Conservation (phyloP, 164 flowering plant species). For the Echeveria elegans region DNA sequence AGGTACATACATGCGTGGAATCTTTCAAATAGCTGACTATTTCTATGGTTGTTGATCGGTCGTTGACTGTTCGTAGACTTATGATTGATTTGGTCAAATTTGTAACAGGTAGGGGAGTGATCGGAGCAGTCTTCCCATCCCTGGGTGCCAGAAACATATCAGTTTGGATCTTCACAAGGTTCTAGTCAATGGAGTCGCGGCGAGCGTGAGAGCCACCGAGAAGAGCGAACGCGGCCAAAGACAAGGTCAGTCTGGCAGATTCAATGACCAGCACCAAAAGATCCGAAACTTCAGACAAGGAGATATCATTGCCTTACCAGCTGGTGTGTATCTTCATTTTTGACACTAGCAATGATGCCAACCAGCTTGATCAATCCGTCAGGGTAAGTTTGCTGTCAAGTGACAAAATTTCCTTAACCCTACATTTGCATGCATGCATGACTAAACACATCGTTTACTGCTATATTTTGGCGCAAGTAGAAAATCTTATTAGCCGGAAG, state of each 20-base stretch:
- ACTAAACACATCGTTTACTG: too few relatives aligned
- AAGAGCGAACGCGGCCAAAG: too few relatives aligned
- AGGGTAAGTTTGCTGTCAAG: slow-evolving; percentile 23
- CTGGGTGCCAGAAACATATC: slow-evolving; percentile 65
- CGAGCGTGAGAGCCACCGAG: neutral
- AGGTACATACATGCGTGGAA: slow-evolving; percentile 18
- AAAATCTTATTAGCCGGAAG: slow-evolving; percentile 35
- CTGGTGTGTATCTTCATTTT: slow-evolving; percentile 41
- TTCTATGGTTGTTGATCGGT: neutral
- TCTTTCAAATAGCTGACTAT: neutral
- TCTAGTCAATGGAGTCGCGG: neutral
- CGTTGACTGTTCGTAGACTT: neutral
- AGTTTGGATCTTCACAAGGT: slow-evolving; percentile 14
- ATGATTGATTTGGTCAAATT: neutral
- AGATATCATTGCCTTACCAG: slow-evolving; percentile 47
- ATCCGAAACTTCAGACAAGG: slow-evolving; percentile 35
- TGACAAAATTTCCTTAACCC: too few relatives aligned
- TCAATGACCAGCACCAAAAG: slow-evolving; percentile 54
- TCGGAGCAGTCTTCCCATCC: slow-evolving; percentile 27
- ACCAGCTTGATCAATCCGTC: slow-evolving; percentile 49
- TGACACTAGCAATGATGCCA: slow-evolving; percentile 37
- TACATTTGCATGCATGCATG: neutral
- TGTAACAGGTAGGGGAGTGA: slow-evolving; percentile 39
- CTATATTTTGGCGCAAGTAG: slow-evolving; percentile 8
- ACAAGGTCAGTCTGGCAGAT: neutral